Evolutionary conservation across 768 basidiomycete species (phyloP).

Genomic region (Pisolithus sp.): DNA sequence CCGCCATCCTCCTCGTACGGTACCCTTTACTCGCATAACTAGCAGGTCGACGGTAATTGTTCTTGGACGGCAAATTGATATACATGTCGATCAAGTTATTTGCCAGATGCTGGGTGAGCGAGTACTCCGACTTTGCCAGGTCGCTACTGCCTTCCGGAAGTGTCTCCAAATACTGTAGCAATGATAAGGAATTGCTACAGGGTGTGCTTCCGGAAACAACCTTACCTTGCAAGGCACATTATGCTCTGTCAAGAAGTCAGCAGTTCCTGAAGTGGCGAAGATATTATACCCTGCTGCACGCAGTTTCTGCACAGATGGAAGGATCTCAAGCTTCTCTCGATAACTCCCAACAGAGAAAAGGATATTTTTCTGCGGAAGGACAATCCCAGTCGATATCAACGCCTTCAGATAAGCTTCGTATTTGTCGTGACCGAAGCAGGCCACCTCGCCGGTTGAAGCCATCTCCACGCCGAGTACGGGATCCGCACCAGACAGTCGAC

Average conservation of each 20-base stretch:
- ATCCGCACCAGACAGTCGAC: slow-evolving; percentile 92
- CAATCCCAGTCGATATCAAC: slow-evolving; percentile 92
- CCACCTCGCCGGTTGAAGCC: slow-evolving; percentile 99
- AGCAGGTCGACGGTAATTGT: slow-evolving; percentile 93
- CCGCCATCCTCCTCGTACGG: slow-evolving; percentile 94
- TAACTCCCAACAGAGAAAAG: slow-evolving; percentile 95
- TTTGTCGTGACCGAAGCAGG: slow-evolving; percentile 96
- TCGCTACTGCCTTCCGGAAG: slow-evolving; percentile 68
- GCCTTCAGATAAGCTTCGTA: slow-evolving; percentile 99
- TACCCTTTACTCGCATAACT: slow-evolving; percentile 97
- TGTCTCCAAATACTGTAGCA: slow-evolving; percentile 76
- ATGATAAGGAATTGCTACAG: slow-evolving; percentile 1
- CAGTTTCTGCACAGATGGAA: slow-evolving; percentile 94
- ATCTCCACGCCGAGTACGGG: slow-evolving; percentile 98
- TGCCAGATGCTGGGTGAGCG: slow-evolving; percentile 90
- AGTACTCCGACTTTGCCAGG: slow-evolving; percentile 94
- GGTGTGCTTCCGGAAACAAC: background rate
- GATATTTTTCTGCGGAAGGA: slow-evolving; percentile 94
- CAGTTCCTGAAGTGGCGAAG: slow-evolving; percentile 94
- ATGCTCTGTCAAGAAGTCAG: slow-evolving; percentile 96
- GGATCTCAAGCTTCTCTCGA: slow-evolving; percentile 93
- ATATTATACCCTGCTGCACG: slow-evolving; percentile 90
- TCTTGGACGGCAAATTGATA: slow-evolving; percentile 98
- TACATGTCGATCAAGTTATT: slow-evolving; percentile 99
- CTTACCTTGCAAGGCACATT: slow-evolving; percentile 90